These are phyloP conservation scores for Saccharomycopsis javanensis DNA, from an alignment of 805 yeast genomes.

Conservation along the genomic window DNA sequence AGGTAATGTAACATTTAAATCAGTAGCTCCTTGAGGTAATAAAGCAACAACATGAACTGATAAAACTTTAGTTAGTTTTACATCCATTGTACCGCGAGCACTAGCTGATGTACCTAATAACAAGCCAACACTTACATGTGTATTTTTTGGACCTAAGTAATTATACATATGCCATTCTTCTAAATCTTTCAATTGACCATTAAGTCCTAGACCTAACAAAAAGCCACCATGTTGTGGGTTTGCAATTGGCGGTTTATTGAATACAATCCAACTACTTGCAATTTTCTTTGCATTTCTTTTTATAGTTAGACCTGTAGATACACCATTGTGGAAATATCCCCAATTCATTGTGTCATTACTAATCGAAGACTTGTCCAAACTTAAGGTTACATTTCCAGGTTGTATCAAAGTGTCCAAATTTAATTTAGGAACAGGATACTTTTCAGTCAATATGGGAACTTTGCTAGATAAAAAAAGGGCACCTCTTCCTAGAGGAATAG, in stretches of 20 bases:
- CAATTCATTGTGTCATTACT: conserved; percentile 48
- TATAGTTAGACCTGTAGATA: conserved; percentile 72
- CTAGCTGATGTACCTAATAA: conserved; percentile 91
- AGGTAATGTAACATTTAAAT: conserved; percentile 67
- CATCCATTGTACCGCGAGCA: conserved; percentile 69
- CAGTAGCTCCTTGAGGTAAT: conserved; percentile 84
- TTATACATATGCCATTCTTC: conserved; percentile 98
- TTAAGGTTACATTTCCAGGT: conserved; percentile 58
- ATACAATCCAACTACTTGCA: conserved; percentile 85
- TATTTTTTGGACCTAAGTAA: conserved; percentile 82
- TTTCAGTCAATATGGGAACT: conserved; percentile 75
- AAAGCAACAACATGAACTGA: conserved; percentile 90
- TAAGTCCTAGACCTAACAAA: conserved; percentile 80
- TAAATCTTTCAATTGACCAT: conserved; percentile 71
- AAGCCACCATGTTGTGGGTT: conserved; percentile 92
- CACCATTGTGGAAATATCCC: conserved; percentile 93
- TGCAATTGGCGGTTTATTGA: conserved; percentile 62
- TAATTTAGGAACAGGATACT: conserved; percentile 67
- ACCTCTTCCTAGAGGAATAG: conserved; percentile 72
- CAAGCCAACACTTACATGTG: conserved; percentile 75
- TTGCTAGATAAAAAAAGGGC: conserved; percentile 60
- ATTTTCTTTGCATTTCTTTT: conserved; percentile 60
- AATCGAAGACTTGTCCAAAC: conserved; percentile 45
- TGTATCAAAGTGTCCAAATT: conserved; percentile 56
- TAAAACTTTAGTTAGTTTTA: conserved; percentile 78